Conservation (phyloP, 2,329 filamentous ascomycete genomes). For the Akanthomyces uredinophilus region DNA sequence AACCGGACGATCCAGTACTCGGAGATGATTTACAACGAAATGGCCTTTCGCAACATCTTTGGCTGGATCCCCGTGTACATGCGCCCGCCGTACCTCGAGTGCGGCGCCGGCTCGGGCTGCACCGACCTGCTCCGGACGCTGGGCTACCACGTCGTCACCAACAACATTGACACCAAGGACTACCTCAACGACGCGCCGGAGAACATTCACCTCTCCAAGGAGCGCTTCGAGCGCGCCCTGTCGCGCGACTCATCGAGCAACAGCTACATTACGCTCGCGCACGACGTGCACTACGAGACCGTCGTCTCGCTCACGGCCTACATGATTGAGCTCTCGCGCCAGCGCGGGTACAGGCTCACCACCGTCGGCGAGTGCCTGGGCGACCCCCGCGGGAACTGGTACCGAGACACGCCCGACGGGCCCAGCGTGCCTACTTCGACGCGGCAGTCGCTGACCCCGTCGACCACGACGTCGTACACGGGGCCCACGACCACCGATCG, state of each 20-base stretch:
- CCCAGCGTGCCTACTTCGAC: constrained; percentile 16
- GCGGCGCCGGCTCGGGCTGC: constrained; percentile 36
- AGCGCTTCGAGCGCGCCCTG: constrained; percentile 29
- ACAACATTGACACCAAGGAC: constrained; percentile 57
- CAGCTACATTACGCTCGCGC: constrained; percentile 47
- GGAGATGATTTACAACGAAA: constrained; percentile 42
- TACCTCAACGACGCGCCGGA: constrained; percentile 47
- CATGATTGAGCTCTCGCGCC: constrained; percentile 38
- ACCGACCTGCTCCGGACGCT: constrained; percentile 31
- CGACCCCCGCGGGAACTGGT: constrained; percentile 49
- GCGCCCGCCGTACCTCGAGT: constrained; percentile 41
- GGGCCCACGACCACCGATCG: constrained; percentile 19
- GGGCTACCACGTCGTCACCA: constrained; percentile 53
- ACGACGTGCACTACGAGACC: constrained; percentile 47
- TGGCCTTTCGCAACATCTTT: constrained; percentile 38
- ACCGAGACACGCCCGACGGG: constrained; percentile 32
- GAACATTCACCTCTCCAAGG: constrained; percentile 43
- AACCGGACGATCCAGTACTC: constrained; percentile 28
- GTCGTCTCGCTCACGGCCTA: constrained; percentile 36
- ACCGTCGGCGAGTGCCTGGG: constrained; percentile 55
- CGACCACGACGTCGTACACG: constrained; percentile 15
- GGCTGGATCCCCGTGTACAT: constrained; percentile 40
- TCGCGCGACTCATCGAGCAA: constrained; percentile 27
- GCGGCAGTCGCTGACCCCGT: constrained; percentile 15
- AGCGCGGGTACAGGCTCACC: constrained; percentile 41